Base-by-base conservation (phyloP, 805 yeast species). In the Candida dendrica region DNA sequence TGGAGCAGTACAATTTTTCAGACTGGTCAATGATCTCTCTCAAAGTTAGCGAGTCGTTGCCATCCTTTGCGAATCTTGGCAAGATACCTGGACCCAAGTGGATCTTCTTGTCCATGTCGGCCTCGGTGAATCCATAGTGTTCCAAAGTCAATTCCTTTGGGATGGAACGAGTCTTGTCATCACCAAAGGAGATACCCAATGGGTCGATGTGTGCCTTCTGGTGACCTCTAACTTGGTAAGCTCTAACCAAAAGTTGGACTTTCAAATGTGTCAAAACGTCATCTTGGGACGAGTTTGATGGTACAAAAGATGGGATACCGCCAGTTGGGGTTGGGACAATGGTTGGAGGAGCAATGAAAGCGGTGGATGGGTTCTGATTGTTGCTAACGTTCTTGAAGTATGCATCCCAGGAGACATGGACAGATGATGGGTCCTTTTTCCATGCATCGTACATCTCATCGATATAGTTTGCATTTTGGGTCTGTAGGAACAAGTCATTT, bases 171-270 rank as follows among this genome's bases (percentile, higher is more conserved):
- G 60, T 48, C 46, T 66, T 57, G 56, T 77, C 77, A 57, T 79
- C 85, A 53, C 93, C 97, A 60, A 81, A 86, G 16, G 90, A 79
- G 58, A 91, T 84, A 31, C 84, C 91, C 59, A 93, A 72, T n/a
- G 99, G 99, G 66, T 93, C 99, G 47, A 89, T 82, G 55, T 81
- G 83, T 37, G 98, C 97, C 71, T 86, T 87, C 65, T 82, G 84
- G 66, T 93, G 99, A 52, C 98, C 99, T 67, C 98, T 81, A 41
- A 93, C 98, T 72, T 93, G 98, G 69, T 90, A 93, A 26, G 98
- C 98, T 66, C 99, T 85, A 49, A 95, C 97, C 56, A 93, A 75
- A 55, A 93, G 77, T 74, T 93, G 99, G 15, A 89, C 95, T 66
- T 93, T 93, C 73, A 93, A 77, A 64, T 93, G 98, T 48, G 86